phyloP scores from a whole-genome alignment of 2,329 filamentous ascomycete species.

The Botrytis pseudocinerea region DNA sequence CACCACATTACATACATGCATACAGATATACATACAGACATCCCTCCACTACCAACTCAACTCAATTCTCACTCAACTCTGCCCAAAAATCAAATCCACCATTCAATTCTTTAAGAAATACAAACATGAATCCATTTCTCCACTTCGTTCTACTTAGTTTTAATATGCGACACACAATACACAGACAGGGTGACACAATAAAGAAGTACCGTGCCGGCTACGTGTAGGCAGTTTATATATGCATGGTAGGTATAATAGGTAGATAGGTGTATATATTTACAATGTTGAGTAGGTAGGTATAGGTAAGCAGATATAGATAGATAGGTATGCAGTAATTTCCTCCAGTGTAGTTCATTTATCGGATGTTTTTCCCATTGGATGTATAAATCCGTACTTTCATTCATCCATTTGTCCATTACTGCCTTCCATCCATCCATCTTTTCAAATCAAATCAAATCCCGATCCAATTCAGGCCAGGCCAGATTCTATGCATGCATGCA shows the following conservation, averaged over 20 bases:
- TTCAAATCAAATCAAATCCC: not conserved
- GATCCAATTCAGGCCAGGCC: not conserved
- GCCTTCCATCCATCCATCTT: not conserved
- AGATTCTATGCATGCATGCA: slow-evolving; percentile 7
- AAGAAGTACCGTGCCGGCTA: not conserved
- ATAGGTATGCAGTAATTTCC: not conserved
- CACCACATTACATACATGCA: too few species aligned
- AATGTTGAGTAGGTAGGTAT: not conserved
- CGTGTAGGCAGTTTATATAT: not conserved
- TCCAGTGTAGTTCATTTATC: not conserved
- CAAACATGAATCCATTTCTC: not conserved
- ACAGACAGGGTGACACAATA: not conserved
- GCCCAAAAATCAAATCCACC: not conserved
- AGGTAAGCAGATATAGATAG: not conserved
- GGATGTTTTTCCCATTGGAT: not conserved
- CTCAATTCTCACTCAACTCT: not conserved
- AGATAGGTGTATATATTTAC: too few species aligned
- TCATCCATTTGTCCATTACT: not conserved
- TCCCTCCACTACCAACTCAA: not conserved
- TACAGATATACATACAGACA: not conserved
- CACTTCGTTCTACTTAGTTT: not conserved
- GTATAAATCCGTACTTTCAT: not conserved
- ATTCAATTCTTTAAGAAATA: not conserved
- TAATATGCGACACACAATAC: not conserved
- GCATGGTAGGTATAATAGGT: not conserved